Percentiles rank a stretch among this genome's conserved stretches.
Conservation (phyloP, 2,329 filamentous ascomycete species). For the Pestalotiopsis sp. region DNA sequence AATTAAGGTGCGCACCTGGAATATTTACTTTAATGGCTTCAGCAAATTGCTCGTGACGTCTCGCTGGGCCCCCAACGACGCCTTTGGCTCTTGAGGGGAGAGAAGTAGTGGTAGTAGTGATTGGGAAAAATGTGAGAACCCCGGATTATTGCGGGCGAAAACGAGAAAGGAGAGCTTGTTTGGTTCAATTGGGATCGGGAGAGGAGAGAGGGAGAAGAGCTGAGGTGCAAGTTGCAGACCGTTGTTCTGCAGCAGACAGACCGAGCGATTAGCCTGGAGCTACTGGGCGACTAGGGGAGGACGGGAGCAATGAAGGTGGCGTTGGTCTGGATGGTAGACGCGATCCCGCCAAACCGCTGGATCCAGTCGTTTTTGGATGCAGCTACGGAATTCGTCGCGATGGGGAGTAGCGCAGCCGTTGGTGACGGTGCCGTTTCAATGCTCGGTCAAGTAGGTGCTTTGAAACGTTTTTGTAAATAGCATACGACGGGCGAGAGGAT, state of each 20-base stretch:
- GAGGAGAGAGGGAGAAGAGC: not conserved
- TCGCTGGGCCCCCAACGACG: not conserved
- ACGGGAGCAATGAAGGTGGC: slow-evolving; percentile 11
- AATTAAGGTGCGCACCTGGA: not conserved
- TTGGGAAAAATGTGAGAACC: not conserved
- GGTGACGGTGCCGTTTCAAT: not conserved
- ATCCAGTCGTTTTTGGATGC: not conserved
- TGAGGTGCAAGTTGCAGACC: not conserved
- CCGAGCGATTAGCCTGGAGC: not conserved
- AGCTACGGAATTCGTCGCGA: not conserved
- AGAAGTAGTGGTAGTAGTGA: not conserved
- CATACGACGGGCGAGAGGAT: too few relatives aligned
- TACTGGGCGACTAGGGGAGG: slow-evolving; percentile 11
- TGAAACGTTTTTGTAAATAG: too few relatives aligned
- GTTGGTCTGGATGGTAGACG: slow-evolving; percentile 10
- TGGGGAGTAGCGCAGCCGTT: not conserved
- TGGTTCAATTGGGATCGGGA: not conserved
- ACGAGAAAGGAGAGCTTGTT: not conserved
- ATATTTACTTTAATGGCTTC: not conserved
- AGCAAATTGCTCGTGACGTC: not conserved
- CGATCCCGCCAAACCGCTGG: slow-evolving; percentile 6
- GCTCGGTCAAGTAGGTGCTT: not conserved
- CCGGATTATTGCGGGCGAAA: not conserved
- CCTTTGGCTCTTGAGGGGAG: not conserved
- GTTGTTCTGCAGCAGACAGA: slow-evolving; percentile 1